Percentiles rank a stretch among this genome's conserved stretches.
Conservation (phyloP, 495 filamentous ascomycete species). For the Penicillium pancosmium region DNA sequence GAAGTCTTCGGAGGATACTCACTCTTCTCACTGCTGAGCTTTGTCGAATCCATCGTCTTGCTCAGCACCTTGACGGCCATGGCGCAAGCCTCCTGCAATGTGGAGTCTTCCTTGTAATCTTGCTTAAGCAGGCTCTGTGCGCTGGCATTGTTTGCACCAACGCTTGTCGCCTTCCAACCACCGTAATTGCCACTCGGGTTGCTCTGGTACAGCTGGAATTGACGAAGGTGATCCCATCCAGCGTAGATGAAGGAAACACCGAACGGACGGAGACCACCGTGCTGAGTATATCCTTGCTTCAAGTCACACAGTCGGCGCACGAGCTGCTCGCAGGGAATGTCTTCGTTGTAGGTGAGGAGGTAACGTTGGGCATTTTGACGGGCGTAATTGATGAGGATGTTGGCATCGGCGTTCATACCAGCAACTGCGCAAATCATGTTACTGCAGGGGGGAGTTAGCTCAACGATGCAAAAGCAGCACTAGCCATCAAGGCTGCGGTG, state of each 20-base stretch:
- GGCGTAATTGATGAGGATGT: constrained; percentile 99
- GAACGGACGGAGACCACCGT: constrained; percentile 95
- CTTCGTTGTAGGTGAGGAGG: constrained; percentile 98
- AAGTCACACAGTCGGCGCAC: constrained; percentile 95
- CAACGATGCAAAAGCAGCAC: background rate
- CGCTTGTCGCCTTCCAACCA: constrained; percentile 98
- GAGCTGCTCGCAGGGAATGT: constrained; percentile 98
- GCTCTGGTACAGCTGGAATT: constrained; percentile 99
- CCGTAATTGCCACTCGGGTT: constrained; percentile 99
- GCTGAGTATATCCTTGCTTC: constrained; percentile 99
- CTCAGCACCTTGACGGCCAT: constrained; percentile 98
- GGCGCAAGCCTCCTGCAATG: constrained; percentile 93
- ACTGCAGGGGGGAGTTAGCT: constrained; percentile 51
- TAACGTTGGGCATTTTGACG: constrained; percentile 95
- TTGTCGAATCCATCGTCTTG: constrained; percentile 99
- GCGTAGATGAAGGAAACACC: constrained; percentile 99
- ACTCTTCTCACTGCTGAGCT: constrained; percentile 99
- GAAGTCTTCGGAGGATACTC: constrained; percentile 33
- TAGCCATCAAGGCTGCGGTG: background rate
- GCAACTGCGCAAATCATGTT: constrained; percentile 99
- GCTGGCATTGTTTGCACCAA: constrained; percentile 96
- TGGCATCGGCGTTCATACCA: constrained; percentile 98
- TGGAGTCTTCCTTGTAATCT: constrained; percentile 98
- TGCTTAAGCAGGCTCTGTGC: constrained; percentile 98
- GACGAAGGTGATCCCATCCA: constrained; percentile 89